These are phyloP conservation scores for Vitis vinifera DNA, from an alignment of 164 flowering plant species.

Conservation along the genomic window ASM3070453v1 NC_081813.1:9491001-9491500, in stretches of 20 bases:
- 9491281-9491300: conserved; percentile 67
- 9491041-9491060: too few relatives aligned
- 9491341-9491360: conserved; percentile 86
- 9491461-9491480: too few relatives aligned
- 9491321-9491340: conserved; percentile 89
- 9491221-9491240: conserved; percentile 71
- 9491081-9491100: conserved; percentile 73
- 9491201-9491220: conserved; percentile 79
- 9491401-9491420: background rate
- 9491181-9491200: conserved; percentile 52
- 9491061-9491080: too few relatives aligned
- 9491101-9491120: conserved; percentile 71
- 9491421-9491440: too few relatives aligned
- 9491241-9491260: conserved; percentile 56
- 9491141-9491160: conserved; percentile 86
- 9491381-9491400: conserved; percentile 60
- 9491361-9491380: conserved; percentile 64
- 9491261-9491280: conserved; percentile 81
- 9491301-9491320: conserved; percentile 77
- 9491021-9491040: too few relatives aligned
- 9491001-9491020: too few relatives aligned
- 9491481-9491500: too few relatives aligned
- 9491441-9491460: too few relatives aligned
- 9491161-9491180: conserved; percentile 74
- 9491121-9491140: conserved; percentile 78